Percentiles rank a stretch among this genome's conserved stretches.
phyloP scores from a whole-genome alignment of 1,284 basidiomycete genomes.

The Apiotrichum brassicae region DNA sequence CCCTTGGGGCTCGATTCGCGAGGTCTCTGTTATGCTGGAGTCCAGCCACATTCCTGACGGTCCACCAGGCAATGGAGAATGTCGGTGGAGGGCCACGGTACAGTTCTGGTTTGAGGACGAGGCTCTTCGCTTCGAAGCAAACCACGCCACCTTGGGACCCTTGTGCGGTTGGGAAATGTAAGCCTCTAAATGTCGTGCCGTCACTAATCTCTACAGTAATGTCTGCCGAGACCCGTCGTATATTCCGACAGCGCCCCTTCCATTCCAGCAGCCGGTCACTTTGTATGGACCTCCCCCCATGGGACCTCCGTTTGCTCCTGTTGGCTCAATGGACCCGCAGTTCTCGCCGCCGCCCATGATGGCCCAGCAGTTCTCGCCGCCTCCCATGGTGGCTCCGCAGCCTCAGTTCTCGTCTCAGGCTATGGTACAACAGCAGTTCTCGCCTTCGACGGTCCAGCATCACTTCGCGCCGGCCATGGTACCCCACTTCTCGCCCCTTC shows the following conservation, averaged over 20 bases:
- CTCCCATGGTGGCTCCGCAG: not conserved
- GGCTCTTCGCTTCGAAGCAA: constrained; percentile 65
- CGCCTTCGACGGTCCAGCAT: too few relatives aligned
- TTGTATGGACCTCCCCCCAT: not conserved
- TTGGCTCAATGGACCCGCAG: too few relatives aligned
- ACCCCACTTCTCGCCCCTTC: too few relatives aligned
- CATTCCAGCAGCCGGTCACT: constrained; percentile 5
- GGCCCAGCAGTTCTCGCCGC: not conserved
- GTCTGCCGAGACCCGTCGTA: constrained; percentile 11
- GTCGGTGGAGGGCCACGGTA: constrained; percentile 61
- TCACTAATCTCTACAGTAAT: constrained; percentile 5
- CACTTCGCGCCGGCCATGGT: too few relatives aligned
- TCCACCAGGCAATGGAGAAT: constrained; percentile 29
- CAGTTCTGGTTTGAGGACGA: constrained; percentile 87
- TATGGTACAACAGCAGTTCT: not conserved
- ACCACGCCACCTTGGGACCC: constrained; percentile 18
- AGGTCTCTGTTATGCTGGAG: constrained; percentile 24
- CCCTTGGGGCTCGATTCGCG: constrained; percentile 49
- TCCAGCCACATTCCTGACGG: constrained; percentile 66
- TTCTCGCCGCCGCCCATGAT: not conserved
- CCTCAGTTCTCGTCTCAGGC: not conserved
- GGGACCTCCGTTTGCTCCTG: constrained; percentile 1
- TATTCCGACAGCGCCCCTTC: constrained; percentile 7
- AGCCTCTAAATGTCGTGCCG: constrained; percentile 14
- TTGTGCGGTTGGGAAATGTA: constrained; percentile 38